Percentiles rank a stretch among this genome's conserved stretches.
Evolutionary conservation across 768 basidiomycete species (phyloP).

Genomic region (Cantharellus anzutake): DNA sequence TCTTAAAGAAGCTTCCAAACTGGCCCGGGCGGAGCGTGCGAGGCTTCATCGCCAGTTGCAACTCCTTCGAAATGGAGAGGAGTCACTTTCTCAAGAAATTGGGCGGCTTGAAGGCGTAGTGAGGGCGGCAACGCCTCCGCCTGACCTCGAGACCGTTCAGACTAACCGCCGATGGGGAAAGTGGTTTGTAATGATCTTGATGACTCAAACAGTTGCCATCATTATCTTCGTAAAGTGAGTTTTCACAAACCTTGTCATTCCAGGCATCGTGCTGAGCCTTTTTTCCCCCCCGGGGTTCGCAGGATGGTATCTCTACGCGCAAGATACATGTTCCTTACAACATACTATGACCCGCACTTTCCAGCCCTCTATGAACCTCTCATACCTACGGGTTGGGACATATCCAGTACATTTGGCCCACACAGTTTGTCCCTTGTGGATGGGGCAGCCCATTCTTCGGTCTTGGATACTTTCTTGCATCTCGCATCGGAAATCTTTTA

Average conservation of each 20-base stretch:
- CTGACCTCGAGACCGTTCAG: background rate
- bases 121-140: too few species aligned
- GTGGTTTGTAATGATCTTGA: background rate
- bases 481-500: too few species aligned
- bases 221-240: background rate
- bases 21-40: background rate
- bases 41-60: background rate
- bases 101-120: background rate
- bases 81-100: background rate
- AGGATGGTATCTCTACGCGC: background rate
- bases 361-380: background rate
- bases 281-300: background rate
- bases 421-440: too few species aligned
- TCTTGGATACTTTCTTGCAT: too few species aligned
- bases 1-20: background rate
- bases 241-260: background rate
- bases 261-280: background rate
- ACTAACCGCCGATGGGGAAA: background rate
- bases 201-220: background rate
- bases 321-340: background rate
- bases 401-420: too few species aligned
- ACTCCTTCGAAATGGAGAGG: background rate
- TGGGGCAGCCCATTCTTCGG: too few species aligned
- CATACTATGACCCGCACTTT: background rate
- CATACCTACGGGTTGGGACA: too few species aligned